A percentile compares a stretch with the other conserved stretches of the same genome.
Conservation (phyloP, 1,139 yeast species). For the Candida frijolesensis region DNA sequence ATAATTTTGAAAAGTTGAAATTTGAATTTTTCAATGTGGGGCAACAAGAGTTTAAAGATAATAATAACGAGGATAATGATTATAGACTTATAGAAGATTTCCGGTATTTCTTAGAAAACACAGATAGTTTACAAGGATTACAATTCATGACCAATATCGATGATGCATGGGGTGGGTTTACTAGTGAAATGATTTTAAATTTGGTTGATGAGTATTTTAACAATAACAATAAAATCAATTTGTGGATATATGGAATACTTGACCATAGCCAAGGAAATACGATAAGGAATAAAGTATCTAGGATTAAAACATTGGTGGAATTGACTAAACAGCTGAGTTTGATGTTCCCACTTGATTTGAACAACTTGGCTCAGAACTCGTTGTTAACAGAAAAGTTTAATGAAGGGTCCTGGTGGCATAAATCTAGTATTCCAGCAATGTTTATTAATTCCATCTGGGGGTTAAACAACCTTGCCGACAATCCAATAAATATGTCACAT, state of each 20-base stretch:
- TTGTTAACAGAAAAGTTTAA: slow-evolving; percentile 20
- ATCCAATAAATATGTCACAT: slow-evolving; percentile 30
- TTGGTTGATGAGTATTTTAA: slow-evolving; percentile 74
- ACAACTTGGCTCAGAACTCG: slow-evolving; percentile 9
- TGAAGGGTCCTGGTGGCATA: slow-evolving; percentile 44
- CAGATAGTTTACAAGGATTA: slow-evolving; percentile 74
- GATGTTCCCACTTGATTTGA: slow-evolving; percentile 46
- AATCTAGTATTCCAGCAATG: slow-evolving; percentile 29
- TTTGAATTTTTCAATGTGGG: slow-evolving; percentile 35
- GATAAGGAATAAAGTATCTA: slow-evolving; percentile 27
- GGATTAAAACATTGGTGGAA: slow-evolving; percentile 50
- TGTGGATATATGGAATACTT: slow-evolving; percentile 45
- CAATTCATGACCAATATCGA: slow-evolving; percentile 70
- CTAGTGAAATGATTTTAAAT: slow-evolving; percentile 50
- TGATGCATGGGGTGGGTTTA: slow-evolving; percentile 84
- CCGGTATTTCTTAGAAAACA: slow-evolving; percentile 68
- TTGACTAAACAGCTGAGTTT: slow-evolving; percentile 49
- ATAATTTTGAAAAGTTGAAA: slow-evolving; percentile 29
- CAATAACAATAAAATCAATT: slow-evolving; percentile 47
- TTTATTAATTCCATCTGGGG: slow-evolving; percentile 45
- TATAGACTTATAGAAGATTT: slow-evolving; percentile 44
- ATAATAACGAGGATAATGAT: slow-evolving; percentile 8
- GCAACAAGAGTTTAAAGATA: slow-evolving; percentile 25
- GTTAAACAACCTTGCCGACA: slow-evolving; percentile 27
- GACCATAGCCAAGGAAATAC: slow-evolving; percentile 9